A percentile compares a stretch with the other conserved stretches of the same genome.
phyloP scores from a whole-genome alignment of 352 stramenopile species.

The Globisporangium spinosum region DNA sequence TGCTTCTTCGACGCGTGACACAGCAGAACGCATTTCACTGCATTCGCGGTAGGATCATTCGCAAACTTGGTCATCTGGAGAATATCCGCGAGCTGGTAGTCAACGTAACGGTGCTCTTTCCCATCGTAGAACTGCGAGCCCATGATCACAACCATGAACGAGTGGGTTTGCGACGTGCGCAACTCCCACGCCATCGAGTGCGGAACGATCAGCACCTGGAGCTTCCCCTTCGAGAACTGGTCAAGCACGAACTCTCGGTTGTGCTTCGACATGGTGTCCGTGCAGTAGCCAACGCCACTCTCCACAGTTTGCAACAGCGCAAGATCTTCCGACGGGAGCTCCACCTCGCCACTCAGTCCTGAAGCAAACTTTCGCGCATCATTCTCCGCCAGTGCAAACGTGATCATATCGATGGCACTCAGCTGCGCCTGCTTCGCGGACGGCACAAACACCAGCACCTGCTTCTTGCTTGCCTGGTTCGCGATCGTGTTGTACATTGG shows the following conservation, averaged over 20 bases:
- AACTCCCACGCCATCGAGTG: constrained; percentile 93
- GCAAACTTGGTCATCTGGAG: constrained; percentile 97
- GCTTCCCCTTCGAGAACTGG: constrained; percentile 82
- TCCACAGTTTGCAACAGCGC: constrained; percentile 93
- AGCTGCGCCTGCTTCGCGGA: constrained; percentile 97
- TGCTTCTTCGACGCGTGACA: constrained; percentile 98
- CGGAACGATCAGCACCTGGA: constrained; percentile 95
- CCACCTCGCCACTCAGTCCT: constrained; percentile 26
- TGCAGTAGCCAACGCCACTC: constrained; percentile 95
- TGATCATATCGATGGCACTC: constrained; percentile 98
- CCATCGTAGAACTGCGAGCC: constrained; percentile 98
- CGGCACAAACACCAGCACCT: constrained; percentile 96
- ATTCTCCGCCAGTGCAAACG: constrained; percentile 91
- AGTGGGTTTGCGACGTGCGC: constrained; percentile 51
- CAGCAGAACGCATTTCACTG: constrained; percentile 94
- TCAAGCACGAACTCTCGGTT: constrained; percentile 91
- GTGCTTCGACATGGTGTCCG: constrained; percentile 88
- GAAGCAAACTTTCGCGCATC: constrained; percentile 64
- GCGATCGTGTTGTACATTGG: constrained; percentile 95
- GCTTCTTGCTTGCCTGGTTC: constrained; percentile 85
- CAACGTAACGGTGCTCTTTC: constrained; percentile 92
- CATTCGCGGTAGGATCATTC: constrained; percentile 43
- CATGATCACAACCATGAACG: constrained; percentile 97
- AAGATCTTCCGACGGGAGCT: constrained; percentile 78
- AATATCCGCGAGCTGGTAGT: constrained; percentile 96